phyloP scores from a whole-genome alignment of 2,329 filamentous ascomycete species.

The Chrysosporium queenslandicum region DNA sequence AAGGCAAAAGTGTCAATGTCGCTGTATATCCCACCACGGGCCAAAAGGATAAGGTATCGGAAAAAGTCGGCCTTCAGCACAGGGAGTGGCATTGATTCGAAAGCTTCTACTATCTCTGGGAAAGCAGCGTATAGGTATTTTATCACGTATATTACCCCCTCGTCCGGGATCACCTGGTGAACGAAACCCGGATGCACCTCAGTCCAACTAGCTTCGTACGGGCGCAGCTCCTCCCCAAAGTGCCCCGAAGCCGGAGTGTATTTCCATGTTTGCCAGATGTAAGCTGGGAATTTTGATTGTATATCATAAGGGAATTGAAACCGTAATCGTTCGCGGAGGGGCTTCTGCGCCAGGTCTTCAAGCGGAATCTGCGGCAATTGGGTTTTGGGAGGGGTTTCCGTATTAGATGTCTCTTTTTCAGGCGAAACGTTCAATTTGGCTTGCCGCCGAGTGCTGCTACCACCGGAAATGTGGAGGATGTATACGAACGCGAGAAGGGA shows the following conservation, averaged over 20 bases:
- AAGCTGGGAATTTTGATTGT: conserved; percentile 80
- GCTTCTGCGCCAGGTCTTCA: conserved; percentile 60
- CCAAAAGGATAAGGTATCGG: conserved; percentile 63
- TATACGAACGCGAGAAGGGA: conserved; percentile 60
- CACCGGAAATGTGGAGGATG: conserved; percentile 56
- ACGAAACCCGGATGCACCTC: conserved; percentile 80
- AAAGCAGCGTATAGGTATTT: conserved; percentile 75
- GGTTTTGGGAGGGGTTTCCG: background rate
- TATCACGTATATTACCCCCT: conserved; percentile 70
- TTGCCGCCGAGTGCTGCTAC: conserved; percentile 36
- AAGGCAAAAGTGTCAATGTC: conserved; percentile 88
- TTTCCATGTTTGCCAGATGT: conserved; percentile 99
- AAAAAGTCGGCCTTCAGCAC: conserved; percentile 74
- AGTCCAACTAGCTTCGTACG: conserved; percentile 82
- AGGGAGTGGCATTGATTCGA: conserved; percentile 59
- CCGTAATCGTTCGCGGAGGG: conserved; percentile 67
- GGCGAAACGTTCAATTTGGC: conserved; percentile 16
- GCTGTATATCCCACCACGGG: conserved; percentile 72
- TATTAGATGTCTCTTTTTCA: background rate
- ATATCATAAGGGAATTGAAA: conserved; percentile 94
- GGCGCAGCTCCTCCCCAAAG: conserved; percentile 65
- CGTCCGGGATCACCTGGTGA: conserved; percentile 93
- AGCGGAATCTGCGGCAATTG: background rate
- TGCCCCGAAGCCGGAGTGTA: conserved; percentile 64
- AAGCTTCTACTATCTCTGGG: conserved; percentile 69